These are phyloP conservation scores for Boletus smithii DNA, from an alignment of 1,284 basidiomycete species.

Conservation along the genomic window DNA sequence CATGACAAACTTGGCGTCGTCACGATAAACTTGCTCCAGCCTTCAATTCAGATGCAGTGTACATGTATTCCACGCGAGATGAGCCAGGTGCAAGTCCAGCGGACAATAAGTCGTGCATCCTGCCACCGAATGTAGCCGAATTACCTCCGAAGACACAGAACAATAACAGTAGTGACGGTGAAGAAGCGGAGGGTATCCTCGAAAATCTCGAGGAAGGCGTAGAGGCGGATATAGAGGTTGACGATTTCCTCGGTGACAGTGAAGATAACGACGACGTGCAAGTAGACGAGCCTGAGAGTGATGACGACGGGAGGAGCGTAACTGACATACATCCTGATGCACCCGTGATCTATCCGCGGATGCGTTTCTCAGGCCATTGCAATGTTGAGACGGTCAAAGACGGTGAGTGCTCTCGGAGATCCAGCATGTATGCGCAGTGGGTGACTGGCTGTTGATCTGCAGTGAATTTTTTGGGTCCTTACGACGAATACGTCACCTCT, in stretches of 20 bases:
- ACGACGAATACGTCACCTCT: conserved; percentile 77
- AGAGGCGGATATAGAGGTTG: conserved; percentile 25
- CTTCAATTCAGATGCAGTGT: conserved; percentile 75
- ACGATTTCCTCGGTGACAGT: conserved; percentile 18
- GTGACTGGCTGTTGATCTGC: conserved; percentile 2
- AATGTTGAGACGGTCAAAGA: conserved; percentile 92
- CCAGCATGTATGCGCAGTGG: neutral
- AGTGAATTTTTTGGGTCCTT: conserved; percentile 84
- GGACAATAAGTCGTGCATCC: conserved; percentile 12
- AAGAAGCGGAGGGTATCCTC: conserved; percentile 4
- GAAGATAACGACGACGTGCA: conserved; percentile 21
- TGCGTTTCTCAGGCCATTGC: conserved; percentile 67
- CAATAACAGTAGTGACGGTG: neutral
- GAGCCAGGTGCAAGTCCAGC: conserved; percentile 37
- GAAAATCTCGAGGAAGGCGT: conserved; percentile 16
- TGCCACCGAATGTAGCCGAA: conserved; percentile 22
- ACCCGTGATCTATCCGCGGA: conserved; percentile 68
- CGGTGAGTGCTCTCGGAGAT: conserved; percentile 48
- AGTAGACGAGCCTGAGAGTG: conserved; percentile 32
- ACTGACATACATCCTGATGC: conserved; percentile 38
- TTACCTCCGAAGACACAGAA: neutral
- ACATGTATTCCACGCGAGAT: conserved; percentile 79
- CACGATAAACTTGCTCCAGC: conserved; percentile 41
- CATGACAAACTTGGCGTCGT: conserved; percentile 7
- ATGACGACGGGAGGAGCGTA: conserved; percentile 30